Percentiles rank a stretch among this genome's conserved stretches.
Evolutionary conservation across 345 rosid species (phyloP).

Genomic region (Hibiscus tridactylites): DNA sequence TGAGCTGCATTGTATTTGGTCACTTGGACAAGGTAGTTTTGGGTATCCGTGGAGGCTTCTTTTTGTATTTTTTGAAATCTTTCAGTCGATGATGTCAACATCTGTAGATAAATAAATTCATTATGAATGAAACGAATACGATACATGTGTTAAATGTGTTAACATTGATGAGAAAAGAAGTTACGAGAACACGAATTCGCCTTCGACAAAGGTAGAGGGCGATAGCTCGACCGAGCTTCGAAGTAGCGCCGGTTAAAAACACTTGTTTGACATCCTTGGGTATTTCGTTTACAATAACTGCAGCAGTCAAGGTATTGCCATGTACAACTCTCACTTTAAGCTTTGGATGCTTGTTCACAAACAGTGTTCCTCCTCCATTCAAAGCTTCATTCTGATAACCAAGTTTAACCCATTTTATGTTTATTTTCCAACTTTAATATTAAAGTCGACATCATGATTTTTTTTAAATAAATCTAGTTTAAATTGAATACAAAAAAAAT

Average conservation of each 20-base stretch:
- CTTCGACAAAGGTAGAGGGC: conserved; percentile 83
- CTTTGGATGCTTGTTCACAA: conserved; percentile 69
- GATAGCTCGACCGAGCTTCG: conserved; percentile 95
- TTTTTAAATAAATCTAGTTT: too few relatives aligned
- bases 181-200: conserved; percentile 76
- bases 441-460: too few relatives aligned
- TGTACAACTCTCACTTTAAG: conserved; percentile 84
- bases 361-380: conserved; percentile 95
- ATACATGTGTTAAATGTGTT: too few relatives aligned
- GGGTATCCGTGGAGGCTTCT: conserved; percentile 71
- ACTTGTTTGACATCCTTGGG: conserved; percentile 70
- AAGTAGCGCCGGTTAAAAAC: conserved; percentile 91
- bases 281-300: conserved; percentile 77
- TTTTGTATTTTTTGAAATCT: conserved; percentile 79
- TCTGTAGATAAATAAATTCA: conserved; percentile 28
- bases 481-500: too few relatives aligned
- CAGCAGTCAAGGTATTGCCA: conserved; percentile 92
- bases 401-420: not conserved
- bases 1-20: conserved; percentile 85
- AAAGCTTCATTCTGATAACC: conserved; percentile 70
- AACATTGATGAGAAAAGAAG: conserved; percentile 7
- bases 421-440: too few relatives aligned
- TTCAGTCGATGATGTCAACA: conserved; percentile 81
- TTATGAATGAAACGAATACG: too few relatives aligned
- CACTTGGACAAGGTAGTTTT: conserved; percentile 73